Evolutionary conservation across 306 rosid species (phyloP), one percentile per base, ranked within the genome.

Genomic region (Ziziphus jujuba): DNA sequence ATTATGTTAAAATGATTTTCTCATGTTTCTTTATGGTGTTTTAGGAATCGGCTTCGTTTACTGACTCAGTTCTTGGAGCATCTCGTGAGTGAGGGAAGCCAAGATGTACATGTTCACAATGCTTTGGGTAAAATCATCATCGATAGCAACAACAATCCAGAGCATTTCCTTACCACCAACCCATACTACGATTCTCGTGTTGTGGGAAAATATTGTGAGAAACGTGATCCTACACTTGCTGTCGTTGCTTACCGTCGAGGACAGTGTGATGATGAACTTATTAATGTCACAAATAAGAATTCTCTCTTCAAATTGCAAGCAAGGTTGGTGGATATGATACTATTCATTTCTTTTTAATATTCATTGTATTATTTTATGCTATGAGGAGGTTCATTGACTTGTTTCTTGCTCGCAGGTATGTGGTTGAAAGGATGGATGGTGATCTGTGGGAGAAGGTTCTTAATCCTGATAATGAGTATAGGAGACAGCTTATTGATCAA

Each of bases 41-140:
- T 75, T 54, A 95, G 99, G 88, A 95, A 95, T 53, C 99, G 97
- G 22, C 93, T 95, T 76, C 96, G 99, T 33, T 77, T 95, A 60
- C 99, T 95, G 67, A 84, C 97, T 34, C 99, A 95, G 72, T 95
- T 95, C 79, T 80, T 95, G 84, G 99, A 95, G 84, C 97, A 95
- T 88, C 95, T 95, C 23, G 99, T 95, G 84, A 90, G 97, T 54
- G 99, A 95, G 84, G 99, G 99, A 80, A 95, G 99, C 90, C 99
- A 90, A 77, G 99, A 95, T 68, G 97, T 90, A 54, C 99, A 95
- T 78, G 97, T 95, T 50, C 99, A 95, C 63, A 95, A 95, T 65
- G 99, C 99, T 22, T 75, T 95, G 81, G 99, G 99, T 72, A 95
- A 95, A 88, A 95, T 95, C 67, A 95, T 95, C 77, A 88, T 95